These are phyloP conservation scores for Bjerkandera adusta DNA, from an alignment of 1,284 basidiomycete species.

Conservation along the genomic window DNA sequence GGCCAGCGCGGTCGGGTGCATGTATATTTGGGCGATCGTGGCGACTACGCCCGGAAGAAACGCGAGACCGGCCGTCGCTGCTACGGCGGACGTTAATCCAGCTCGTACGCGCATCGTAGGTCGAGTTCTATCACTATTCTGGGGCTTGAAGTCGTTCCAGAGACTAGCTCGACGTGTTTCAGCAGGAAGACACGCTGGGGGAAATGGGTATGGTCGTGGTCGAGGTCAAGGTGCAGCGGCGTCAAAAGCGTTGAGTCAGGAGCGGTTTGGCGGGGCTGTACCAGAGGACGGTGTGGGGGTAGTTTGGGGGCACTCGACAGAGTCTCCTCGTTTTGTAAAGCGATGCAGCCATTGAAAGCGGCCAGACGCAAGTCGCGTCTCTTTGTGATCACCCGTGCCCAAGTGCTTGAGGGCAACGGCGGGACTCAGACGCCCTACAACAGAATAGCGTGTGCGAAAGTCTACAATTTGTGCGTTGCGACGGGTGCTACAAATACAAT, in stretches of 20 bases:
- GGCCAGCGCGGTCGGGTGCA: conserved; percentile 72
- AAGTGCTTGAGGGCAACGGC: background rate
- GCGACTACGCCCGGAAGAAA: conserved; percentile 88
- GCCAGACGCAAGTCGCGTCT: too few relatives aligned
- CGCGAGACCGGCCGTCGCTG: conserved; percentile 26
- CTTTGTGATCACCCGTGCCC: background rate
- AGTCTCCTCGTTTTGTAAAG: too few relatives aligned
- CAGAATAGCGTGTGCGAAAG: background rate
- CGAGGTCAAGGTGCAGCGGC: too few relatives aligned
- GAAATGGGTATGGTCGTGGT: too few relatives aligned
- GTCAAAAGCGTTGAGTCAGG: too few relatives aligned
- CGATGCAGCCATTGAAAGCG: too few relatives aligned
- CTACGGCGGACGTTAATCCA: background rate
- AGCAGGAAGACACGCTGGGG: too few relatives aligned
- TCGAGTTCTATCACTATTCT: background rate
- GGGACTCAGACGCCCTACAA: background rate
- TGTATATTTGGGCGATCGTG: conserved; percentile 89
- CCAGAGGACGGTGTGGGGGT: background rate
- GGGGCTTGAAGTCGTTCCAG: background rate
- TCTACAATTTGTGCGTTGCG: background rate
- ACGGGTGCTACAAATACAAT: conserved; percentile 9
- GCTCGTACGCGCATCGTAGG: too few relatives aligned
- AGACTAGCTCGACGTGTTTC: background rate
- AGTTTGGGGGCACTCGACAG: too few relatives aligned
- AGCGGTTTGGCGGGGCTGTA: background rate